These are phyloP conservation scores for Haplographium delicatum DNA, from an alignment of 495 filamentous ascomycete genomes.

Conservation along the genomic window DNA sequence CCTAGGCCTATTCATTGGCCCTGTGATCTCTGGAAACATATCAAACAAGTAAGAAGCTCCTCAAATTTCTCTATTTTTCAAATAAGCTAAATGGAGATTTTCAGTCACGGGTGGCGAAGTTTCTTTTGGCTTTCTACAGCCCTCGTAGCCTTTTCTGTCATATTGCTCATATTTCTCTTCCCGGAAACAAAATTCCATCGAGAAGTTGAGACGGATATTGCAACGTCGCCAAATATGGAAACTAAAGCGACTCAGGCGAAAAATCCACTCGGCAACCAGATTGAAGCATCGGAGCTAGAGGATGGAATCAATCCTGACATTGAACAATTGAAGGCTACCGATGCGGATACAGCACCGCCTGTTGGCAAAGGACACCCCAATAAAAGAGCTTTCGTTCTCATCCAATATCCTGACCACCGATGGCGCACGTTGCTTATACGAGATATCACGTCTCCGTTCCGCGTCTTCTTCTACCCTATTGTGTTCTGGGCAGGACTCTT, in stretches of 20 bases:
- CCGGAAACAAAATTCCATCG: slow-evolving; percentile 58
- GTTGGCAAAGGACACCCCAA: slow-evolving; percentile 43
- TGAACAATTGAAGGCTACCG: not conserved
- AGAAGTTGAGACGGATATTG: too few relatives aligned
- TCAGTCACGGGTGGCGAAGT: slow-evolving; percentile 33
- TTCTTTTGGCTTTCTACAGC: slow-evolving; percentile 59
- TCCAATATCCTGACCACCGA: slow-evolving; percentile 36
- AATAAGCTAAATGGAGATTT: not conserved
- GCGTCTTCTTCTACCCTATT: slow-evolving; percentile 56
- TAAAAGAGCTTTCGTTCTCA: slow-evolving; percentile 50
- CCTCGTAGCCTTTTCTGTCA: slow-evolving; percentile 36
- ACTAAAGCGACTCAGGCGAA: too few relatives aligned
- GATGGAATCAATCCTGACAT: not conserved
- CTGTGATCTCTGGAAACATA: slow-evolving; percentile 53
- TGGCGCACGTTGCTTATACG: slow-evolving; percentile 33
- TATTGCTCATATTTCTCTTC: slow-evolving; percentile 47
- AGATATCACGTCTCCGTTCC: slow-evolving; percentile 46
- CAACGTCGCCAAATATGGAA: too few relatives aligned
- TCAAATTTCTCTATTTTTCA: not conserved
- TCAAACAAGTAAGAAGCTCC: not conserved
- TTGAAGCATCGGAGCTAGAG: too few relatives aligned
- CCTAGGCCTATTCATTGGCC: slow-evolving; percentile 36
- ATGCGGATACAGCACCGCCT: not conserved
- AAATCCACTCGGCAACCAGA: too few relatives aligned
- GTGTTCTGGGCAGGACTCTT: slow-evolving; percentile 56